Conservation (phyloP, 108 stramenopile genomes). For the Pseudonitzschia multiseries region DNA sequence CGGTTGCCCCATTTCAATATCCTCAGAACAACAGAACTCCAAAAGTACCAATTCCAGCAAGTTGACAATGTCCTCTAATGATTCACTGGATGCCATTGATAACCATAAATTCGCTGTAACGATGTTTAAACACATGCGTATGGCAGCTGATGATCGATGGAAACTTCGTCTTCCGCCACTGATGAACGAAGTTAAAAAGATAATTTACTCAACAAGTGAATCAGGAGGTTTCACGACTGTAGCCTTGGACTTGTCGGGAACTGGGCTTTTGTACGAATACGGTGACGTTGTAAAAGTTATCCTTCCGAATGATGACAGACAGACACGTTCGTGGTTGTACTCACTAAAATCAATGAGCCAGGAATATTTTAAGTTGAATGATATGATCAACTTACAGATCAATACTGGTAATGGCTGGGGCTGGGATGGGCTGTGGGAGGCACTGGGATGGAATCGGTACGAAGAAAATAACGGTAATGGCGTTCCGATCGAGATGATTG, state of each 20-base stretch:
- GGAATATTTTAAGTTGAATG: slow-evolving; percentile 23
- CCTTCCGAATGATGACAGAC: slow-evolving; percentile 32
- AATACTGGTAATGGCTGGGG: slow-evolving; percentile 23
- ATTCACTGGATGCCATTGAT: slow-evolving; percentile 1
- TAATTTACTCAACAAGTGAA: slow-evolving; percentile 33
- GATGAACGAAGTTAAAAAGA: slow-evolving; percentile 26
- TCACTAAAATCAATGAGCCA: slow-evolving; percentile 18
- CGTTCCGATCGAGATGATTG: slow-evolving; percentile 23
- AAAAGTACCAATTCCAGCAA: neutral
- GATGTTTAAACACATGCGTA: slow-evolving; percentile 39
- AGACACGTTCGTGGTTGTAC: slow-evolving; percentile 17
- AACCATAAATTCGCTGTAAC: slow-evolving; percentile 32
- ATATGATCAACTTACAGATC: slow-evolving; percentile 24
- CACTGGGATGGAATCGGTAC: slow-evolving; percentile 29
- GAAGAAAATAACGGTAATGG: slow-evolving; percentile 28
- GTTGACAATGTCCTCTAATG: slow-evolving; percentile 5
- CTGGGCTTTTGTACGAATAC: slow-evolving; percentile 26
- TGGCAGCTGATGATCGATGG: slow-evolving; percentile 33
- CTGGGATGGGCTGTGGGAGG: slow-evolving; percentile 34
- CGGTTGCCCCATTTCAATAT: slow-evolving; percentile 6
- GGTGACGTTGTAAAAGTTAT: slow-evolving; percentile 38
- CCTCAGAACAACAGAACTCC: neutral
- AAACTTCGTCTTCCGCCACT: slow-evolving; percentile 28
- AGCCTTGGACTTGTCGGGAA: slow-evolving; percentile 20
- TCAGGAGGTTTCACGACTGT: slow-evolving; percentile 39